Percentiles rank a stretch among this genome's conserved stretches.
phyloP scores from a whole-genome alignment of 345 rosid species.

The Lenwebbia sp. region DNA sequence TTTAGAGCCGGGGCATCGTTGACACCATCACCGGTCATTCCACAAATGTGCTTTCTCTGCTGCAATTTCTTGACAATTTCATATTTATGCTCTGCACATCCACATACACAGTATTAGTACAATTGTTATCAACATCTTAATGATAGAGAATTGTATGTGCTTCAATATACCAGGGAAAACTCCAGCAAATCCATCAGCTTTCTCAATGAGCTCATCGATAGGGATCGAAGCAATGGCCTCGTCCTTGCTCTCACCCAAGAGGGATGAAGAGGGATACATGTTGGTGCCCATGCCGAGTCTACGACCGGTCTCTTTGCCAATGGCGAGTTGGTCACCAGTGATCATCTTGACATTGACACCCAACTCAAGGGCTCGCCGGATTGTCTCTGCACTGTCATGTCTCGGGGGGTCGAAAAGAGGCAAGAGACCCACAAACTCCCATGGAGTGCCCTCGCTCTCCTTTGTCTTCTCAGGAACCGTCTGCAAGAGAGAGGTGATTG shows the following conservation, averaged over 20 bases:
- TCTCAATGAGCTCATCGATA: conserved; percentile 63
- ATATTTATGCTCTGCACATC: conserved; percentile 53
- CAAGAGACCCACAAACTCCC: conserved; percentile 90
- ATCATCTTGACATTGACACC: conserved; percentile 90
- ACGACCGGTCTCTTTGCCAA: conserved; percentile 81
- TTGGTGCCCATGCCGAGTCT: conserved; percentile 89
- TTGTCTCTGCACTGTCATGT: conserved; percentile 80
- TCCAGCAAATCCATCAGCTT: conserved; percentile 83
- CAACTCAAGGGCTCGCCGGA: conserved; percentile 65
- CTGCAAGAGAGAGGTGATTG: conserved; percentile 13
- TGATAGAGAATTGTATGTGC: not conserved
- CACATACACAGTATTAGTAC: not conserved
- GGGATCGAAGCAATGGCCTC: conserved; percentile 41
- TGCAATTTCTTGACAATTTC: conserved; percentile 73
- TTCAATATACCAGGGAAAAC: conserved; percentile 63
- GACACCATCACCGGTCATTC: conserved; percentile 89
- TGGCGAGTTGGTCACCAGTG: conserved; percentile 86
- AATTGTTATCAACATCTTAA: not conserved
- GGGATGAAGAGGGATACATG: conserved; percentile 78
- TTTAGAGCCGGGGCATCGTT: conserved; percentile 81
- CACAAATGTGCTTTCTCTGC: conserved; percentile 68
- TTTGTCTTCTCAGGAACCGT: conserved; percentile 59
- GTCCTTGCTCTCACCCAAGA: conserved; percentile 53
- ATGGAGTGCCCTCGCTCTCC: conserved; percentile 61
- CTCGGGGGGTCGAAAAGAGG: conserved; percentile 94